Evolutionary conservation across 139 green algal genomes (phyloP), one percentile per base, ranked within the genome.

Genomic region (Dunaliella primolecta): DNA sequence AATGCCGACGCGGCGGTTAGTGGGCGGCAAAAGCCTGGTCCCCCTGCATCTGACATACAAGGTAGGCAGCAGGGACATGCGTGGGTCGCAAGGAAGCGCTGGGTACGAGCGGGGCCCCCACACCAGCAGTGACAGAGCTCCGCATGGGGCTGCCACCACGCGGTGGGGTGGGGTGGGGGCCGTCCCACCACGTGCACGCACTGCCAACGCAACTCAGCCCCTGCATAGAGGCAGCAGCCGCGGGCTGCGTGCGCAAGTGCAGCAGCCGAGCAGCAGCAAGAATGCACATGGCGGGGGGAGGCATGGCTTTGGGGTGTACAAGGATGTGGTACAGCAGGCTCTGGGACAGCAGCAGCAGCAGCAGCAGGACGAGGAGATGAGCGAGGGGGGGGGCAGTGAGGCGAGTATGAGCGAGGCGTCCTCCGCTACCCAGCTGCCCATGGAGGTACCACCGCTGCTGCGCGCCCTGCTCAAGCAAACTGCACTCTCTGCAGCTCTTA

Each of bases 391-490:
- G 27, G 71, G 71, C 71, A 35, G 71, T 35, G 29, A 77, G 3
- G 27, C 25, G 11, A 7, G 11, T 32, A 21, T 3, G 11, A 77
- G 71, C 27, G 27, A 31, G 27, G 27, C 25, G 15, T 31, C 27
- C 71, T 35, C 27, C 3, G 71, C 21, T 20, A 72, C 20, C 20
- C 56, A 72, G 71, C 21, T 35, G 71, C 71, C 25, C 3, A 32
- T 31, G 3, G 29, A 32, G 71, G 27, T 35, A 21, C 71, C 71
- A 23, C 77, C 77, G 2, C 33, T 81, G 35, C 77, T 81, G 35
- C 34, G 77, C 3, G 77, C 77, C 15, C 77, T 81, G 33, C 77
- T 81, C 23, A 34, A 36, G 21, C 77, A 81, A 33, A 81, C 30
- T 21, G 77, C 77, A 32, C 77, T 81, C 20, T 70, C 77, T 32